Evolutionary conservation across 1,284 basidiomycete species (phyloP).

Genomic region (Xerocomus nothofagi): DNA sequence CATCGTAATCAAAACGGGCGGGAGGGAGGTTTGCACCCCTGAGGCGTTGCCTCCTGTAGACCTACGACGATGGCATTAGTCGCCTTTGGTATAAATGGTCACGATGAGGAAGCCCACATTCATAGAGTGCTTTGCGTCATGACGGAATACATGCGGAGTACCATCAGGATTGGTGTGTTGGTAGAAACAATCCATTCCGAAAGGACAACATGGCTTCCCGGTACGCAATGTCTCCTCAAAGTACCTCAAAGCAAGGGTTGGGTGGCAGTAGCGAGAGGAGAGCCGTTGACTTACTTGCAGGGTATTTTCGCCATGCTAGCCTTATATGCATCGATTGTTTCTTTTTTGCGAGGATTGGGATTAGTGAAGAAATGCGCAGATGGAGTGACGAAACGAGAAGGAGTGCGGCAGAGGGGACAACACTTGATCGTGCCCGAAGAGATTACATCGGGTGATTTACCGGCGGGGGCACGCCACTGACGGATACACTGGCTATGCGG

Average conservation of each 20-base stretch:
- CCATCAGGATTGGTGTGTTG: slow-evolving; percentile 67
- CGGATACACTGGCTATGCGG: slow-evolving; percentile 58
- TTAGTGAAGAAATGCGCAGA: slow-evolving; percentile 63
- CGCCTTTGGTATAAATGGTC: background rate
- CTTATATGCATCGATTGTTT: slow-evolving; percentile 57
- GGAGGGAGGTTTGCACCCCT: slow-evolving; percentile 18
- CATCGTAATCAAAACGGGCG: slow-evolving; percentile 28
- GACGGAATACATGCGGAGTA: slow-evolving; percentile 51
- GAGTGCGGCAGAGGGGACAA: slow-evolving; percentile 69
- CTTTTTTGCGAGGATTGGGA: slow-evolving; percentile 51
- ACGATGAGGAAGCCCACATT: slow-evolving; percentile 32
- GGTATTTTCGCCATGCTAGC: slow-evolving; percentile 65
- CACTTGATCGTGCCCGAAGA: slow-evolving; percentile 63
- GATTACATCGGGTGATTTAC: slow-evolving; percentile 51
- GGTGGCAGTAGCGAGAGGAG: background rate
- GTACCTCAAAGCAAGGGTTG: slow-evolving; percentile 43
- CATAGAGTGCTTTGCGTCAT: slow-evolving; percentile 57
- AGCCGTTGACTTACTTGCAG: slow-evolving; percentile 51
- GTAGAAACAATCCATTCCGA: slow-evolving; percentile 76
- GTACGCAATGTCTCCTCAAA: slow-evolving; percentile 53
- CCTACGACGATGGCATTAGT: slow-evolving; percentile 13
- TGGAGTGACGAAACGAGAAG: slow-evolving; percentile 66
- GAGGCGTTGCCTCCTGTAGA: slow-evolving; percentile 28
- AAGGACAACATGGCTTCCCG: slow-evolving; percentile 60
- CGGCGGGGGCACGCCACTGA: slow-evolving; percentile 63